Percentiles rank a stretch among this genome's conserved stretches.
Conservation (phyloP, 768 basidiomycete species). For the Gloeophyllum trabeum region DNA sequence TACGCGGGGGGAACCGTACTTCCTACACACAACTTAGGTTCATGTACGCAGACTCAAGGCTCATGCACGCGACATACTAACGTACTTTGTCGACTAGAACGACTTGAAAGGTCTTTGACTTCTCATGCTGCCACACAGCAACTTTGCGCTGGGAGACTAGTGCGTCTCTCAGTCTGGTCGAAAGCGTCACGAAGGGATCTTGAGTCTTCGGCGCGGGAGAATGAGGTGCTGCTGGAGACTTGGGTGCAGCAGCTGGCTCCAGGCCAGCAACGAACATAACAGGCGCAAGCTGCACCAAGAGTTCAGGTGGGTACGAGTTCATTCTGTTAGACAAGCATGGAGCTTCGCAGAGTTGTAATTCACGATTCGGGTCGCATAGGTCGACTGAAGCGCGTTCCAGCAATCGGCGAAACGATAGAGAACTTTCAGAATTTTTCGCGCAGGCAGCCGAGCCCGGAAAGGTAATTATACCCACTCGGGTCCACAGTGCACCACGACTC, state of each 20-base stretch:
- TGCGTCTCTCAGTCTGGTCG: conserved; percentile 53
- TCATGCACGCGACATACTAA: too few species aligned
- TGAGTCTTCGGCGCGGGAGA: background rate
- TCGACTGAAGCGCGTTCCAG: too few species aligned
- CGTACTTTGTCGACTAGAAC: conserved; percentile 72
- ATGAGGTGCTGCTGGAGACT: conserved; percentile 2
- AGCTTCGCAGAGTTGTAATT: too few species aligned
- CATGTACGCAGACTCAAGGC: too few species aligned
- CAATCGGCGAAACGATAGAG: too few species aligned
- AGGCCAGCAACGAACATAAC: conserved; percentile 94
- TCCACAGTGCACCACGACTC: too few species aligned
- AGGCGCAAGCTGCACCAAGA: conserved; percentile 81
- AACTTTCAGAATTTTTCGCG: too few species aligned
- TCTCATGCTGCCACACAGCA: conserved; percentile 65
- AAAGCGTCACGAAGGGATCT: conserved; percentile 49
- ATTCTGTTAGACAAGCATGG: too few species aligned
- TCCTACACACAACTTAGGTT: too few species aligned
- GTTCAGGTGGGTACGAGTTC: conserved; percentile 90
- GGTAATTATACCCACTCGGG: too few species aligned
- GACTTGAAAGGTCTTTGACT: conserved; percentile 66
- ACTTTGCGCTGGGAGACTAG: conserved; percentile 52
- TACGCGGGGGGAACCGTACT: conserved; percentile 81
- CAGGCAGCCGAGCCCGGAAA: too few species aligned
- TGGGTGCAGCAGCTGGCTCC: conserved; percentile 7
- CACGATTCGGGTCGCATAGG: too few species aligned